phyloP scores from a whole-genome alignment of 345 rosid species.

The Excoecaria cochinchinensis region DNA sequence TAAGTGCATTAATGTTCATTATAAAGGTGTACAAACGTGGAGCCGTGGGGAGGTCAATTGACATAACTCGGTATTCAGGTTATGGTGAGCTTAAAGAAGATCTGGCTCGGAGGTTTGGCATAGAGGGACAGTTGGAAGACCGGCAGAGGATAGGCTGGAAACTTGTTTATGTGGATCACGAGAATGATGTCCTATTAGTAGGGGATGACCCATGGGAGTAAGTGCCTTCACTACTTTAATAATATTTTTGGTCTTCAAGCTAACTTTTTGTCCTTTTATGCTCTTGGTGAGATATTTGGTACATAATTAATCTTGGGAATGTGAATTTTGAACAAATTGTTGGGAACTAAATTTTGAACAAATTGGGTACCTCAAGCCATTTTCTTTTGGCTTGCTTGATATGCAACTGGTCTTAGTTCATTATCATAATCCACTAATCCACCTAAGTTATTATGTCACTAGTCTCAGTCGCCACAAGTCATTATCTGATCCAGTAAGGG shows the following conservation, averaged over 20 bases:
- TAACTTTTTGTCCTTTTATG: not conserved
- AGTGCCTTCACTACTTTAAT: slow-evolving; percentile 24
- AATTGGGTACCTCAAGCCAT: not conserved
- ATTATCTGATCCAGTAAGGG: not conserved
- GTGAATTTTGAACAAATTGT: not conserved
- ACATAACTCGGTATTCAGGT: slow-evolving; percentile 64
- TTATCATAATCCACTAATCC: not conserved
- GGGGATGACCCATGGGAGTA: slow-evolving; percentile 93
- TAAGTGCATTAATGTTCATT: slow-evolving; percentile 11
- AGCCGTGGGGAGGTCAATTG: slow-evolving; percentile 80
- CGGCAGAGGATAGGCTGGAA: slow-evolving; percentile 70
- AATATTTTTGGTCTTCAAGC: not conserved
- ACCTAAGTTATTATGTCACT: not conserved
- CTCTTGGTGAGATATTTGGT: too few relatives aligned
- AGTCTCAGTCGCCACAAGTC: not conserved
- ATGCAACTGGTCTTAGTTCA: not conserved
- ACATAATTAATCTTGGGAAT: too few relatives aligned
- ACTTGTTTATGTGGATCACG: slow-evolving; percentile 75
- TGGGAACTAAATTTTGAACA: not conserved
- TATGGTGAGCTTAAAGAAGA: slow-evolving; percentile 70
- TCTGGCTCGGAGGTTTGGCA: slow-evolving; percentile 72
- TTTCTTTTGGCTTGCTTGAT: not conserved
- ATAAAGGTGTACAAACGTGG: slow-evolving; percentile 75
- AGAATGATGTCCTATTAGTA: slow-evolving; percentile 66
- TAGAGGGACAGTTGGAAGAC: slow-evolving; percentile 79